Evolutionary conservation across 176 grass and related monocot species (phyloP).

Genomic region (Alopecurus myosuroides): DNA sequence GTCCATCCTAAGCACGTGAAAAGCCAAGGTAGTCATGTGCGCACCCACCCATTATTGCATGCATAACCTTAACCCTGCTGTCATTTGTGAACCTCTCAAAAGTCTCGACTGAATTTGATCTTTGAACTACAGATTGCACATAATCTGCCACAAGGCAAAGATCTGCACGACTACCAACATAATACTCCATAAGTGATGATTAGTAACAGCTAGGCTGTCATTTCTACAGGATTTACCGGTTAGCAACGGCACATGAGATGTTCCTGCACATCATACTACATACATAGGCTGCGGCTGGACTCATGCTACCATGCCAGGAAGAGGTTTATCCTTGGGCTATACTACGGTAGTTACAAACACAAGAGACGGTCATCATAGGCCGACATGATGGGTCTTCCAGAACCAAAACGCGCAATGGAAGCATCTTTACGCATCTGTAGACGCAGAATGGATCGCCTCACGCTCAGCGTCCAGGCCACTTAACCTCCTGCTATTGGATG

Average conservation of each 20-base stretch:
- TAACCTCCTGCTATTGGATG: conserved; percentile 26
- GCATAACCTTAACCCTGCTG: background rate
- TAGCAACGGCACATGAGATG: conserved; percentile 26
- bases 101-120: background rate
- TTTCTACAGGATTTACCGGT: background rate
- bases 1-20: too few relatives aligned
- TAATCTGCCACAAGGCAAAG: background rate
- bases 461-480: conserved; percentile 36
- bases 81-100: background rate
- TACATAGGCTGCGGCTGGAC: background rate
- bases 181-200: background rate
- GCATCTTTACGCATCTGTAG: conserved; percentile 14
- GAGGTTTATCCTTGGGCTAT: conserved; percentile 10
- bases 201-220: background rate
- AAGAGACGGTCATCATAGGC: background rate
- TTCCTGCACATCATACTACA: conserved; percentile 34
- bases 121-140: background rate
- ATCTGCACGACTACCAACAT: background rate
- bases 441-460: conserved; percentile 15
- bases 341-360: conserved; percentile 1
- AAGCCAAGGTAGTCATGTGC: background rate
- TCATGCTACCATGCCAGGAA: conserved; percentile 5
- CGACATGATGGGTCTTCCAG: background rate
- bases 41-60: background rate
- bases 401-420: background rate